Conservation (phyloP, 2,329 filamentous ascomycete species). For the Phialemoniopsis sp. region DNA sequence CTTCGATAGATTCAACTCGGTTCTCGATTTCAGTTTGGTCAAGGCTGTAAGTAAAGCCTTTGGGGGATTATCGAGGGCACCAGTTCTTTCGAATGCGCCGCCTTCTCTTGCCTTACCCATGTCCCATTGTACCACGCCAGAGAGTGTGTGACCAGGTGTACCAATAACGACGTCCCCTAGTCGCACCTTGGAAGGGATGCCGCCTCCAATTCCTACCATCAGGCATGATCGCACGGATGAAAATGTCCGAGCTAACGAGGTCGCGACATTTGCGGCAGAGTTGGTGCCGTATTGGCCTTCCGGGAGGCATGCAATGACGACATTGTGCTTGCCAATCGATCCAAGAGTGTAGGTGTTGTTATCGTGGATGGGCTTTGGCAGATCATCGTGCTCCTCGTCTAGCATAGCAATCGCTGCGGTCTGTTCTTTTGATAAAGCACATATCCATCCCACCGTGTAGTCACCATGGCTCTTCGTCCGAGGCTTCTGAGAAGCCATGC, state of each 20-base stretch:
- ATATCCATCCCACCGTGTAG: constrained; percentile 6
- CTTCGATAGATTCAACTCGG: constrained; percentile 12
- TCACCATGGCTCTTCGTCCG: no score
- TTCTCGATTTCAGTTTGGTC: neutral
- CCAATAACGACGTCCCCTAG: constrained; percentile 26
- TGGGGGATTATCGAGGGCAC: constrained; percentile 3
- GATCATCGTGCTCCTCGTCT: constrained; percentile 8
- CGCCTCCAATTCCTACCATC: constrained; percentile 29
- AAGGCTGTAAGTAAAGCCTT: neutral
- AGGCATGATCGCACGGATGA: constrained; percentile 20
- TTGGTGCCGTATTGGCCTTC: constrained; percentile 17
- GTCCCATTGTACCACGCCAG: constrained; percentile 20
- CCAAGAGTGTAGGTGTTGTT: constrained; percentile 25
- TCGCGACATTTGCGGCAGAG: constrained; percentile 19
- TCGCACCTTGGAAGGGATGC: constrained; percentile 27
- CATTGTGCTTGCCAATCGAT: constrained; percentile 23
- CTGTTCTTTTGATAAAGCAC: constrained; percentile 5
- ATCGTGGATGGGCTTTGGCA: constrained; percentile 8
- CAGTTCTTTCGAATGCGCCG: constrained; percentile 5
- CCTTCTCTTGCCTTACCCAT: constrained; percentile 16
- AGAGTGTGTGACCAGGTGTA: constrained; percentile 7
- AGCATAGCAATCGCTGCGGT: constrained; percentile 8
- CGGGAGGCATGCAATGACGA: constrained; percentile 25
- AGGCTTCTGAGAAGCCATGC: no score
- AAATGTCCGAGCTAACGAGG: constrained; percentile 21